Evolutionary conservation across 495 filamentous ascomycete genomes (phyloP).

Genomic region (Daldinia decipiens): DNA sequence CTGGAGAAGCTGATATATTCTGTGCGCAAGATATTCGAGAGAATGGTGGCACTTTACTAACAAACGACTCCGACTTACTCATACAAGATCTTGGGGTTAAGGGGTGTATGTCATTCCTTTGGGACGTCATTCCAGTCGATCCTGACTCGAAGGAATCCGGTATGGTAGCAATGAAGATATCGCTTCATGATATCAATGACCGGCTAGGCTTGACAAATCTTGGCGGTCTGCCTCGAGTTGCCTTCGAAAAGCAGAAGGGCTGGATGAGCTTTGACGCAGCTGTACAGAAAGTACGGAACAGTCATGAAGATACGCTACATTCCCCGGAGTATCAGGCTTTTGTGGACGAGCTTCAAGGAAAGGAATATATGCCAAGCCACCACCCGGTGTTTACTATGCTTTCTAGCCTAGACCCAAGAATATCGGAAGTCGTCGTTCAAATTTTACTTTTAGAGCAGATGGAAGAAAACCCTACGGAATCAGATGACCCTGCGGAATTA

Average conservation of each 20-base stretch:
- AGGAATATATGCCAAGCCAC: conserved; percentile 32
- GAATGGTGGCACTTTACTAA: conserved; percentile 66
- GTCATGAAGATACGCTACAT: conserved; percentile 20
- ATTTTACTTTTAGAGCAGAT: conserved; percentile 33
- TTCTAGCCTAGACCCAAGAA: conserved; percentile 43
- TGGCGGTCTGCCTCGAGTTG: conserved; percentile 43
- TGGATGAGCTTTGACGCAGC: conserved; percentile 25
- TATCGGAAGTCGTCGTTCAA: conserved; percentile 47
- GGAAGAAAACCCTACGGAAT: not conserved
- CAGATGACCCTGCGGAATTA: not conserved
- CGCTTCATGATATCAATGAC: conserved; percentile 44
- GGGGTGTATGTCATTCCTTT: conserved; percentile 69
- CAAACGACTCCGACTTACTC: conserved; percentile 79
- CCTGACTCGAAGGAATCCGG: conserved; percentile 15
- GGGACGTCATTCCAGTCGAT: conserved; percentile 52
- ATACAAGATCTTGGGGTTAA: conserved; percentile 69
- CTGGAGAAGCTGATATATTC: conserved; percentile 76
- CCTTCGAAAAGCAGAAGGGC: conserved; percentile 33
- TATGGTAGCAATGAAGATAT: conserved; percentile 32
- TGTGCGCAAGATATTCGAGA: conserved; percentile 68
- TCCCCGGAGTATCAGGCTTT: conserved; percentile 33
- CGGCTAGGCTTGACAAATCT: conserved; percentile 29
- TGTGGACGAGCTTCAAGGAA: conserved; percentile 32
- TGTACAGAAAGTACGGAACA: conserved; percentile 25
- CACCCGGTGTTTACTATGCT: conserved; percentile 39